Evolutionary conservation across 192 early-diverging fungal species (phyloP), one percentile per base, ranked within the genome.

Genomic region (Geosiphon pyriformis): DNA sequence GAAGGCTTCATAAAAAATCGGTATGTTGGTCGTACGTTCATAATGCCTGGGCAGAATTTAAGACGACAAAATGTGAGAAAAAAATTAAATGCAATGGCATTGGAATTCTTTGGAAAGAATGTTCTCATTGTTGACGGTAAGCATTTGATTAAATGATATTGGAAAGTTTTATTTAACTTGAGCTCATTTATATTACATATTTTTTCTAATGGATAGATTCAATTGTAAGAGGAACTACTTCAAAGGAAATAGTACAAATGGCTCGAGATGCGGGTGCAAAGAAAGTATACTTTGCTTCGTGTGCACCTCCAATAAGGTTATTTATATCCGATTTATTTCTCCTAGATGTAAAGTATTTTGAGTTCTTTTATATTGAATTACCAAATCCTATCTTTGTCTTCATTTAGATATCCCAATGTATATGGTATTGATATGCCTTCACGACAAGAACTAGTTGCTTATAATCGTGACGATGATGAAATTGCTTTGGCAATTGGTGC

Each of bases 341-440:
- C n/a, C n/a, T n/a, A n/a, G n/a, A n/a, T n/a, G n/a, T n/a, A n/a
- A n/a, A n/a, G n/a, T n/a, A n/a, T n/a, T n/a, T 57, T 23, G 4
- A 25, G 1, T 26, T 31, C 6, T 31, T 47, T 42, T 42, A 42
- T 55, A 20, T 54, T 20, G 53, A 23, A 29, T 55, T 20, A 55
- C 11, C 27, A 55, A n/a, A 42, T 42, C 37, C 37, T 10, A 42
- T 42, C 6, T 42, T n/a, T n/a, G n/a, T n/a, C n/a, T n/a, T 26
- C n/a, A 18, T 55, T 15, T 50, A 83, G 83, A 29, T 95, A 83
- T 82, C 95, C 95, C 64, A 99, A 99, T 80, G 98, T 98, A 35
- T 99, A 99, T 74, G 98, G 98, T 68, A 99, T 99, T 77, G 95
- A 99, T 71, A 99, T 99, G 96, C 98, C 98, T 25, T 91, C 93